Evolutionary conservation across 2,329 filamentous ascomycete genomes (phyloP), one percentile per base, ranked within the genome.

Genomic region (Curvularia sp.): DNA sequence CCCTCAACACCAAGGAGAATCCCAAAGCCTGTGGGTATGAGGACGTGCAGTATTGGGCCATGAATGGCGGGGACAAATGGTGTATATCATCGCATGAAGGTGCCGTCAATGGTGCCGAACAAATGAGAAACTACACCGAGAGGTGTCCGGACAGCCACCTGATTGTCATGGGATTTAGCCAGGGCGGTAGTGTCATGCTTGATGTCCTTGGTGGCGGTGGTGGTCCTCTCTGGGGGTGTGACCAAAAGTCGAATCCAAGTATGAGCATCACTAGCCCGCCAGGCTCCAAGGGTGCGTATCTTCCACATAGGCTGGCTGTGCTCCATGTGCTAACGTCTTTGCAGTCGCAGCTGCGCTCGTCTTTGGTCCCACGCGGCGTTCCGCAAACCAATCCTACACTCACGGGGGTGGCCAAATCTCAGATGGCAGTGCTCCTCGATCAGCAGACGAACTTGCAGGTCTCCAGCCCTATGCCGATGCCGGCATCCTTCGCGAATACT

Each of bases 401-500:
- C 49, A 60, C 13, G 66, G 66, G 25, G 67, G 66, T 27, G 69
- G 68, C 49, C 50, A 71, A 7, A 43, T 66, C 34, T 70, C 59
- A 23, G 53, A 69, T 15, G 68, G 68, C 42, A 55, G 60, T 28
- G 66, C 67, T 2, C 64, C 68, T 21, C 66, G 68, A 32, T 63
- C 67, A 8, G 56, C 60, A 4, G 57, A 66, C 43, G 53, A 71
- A 52, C 61, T 64, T 32, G 64, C 65, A 10, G 67, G 64, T n/a
- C 55, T 69, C 15, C 57, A 67, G 49, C 66, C 66, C 15, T 71
- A 68, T 39, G 64, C 57, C 23, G 61, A 71, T 25, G 80, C 83
- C 3, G 72, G 70, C 8, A 84, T 83, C 63, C 83, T 88, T 57
- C 79, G 86, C 74, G 85, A 85, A 7, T 89, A 88, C 79, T 89